Evolutionary conservation across 305 asterid species (phyloP).

Genomic region (Solanum chacoense): DNA sequence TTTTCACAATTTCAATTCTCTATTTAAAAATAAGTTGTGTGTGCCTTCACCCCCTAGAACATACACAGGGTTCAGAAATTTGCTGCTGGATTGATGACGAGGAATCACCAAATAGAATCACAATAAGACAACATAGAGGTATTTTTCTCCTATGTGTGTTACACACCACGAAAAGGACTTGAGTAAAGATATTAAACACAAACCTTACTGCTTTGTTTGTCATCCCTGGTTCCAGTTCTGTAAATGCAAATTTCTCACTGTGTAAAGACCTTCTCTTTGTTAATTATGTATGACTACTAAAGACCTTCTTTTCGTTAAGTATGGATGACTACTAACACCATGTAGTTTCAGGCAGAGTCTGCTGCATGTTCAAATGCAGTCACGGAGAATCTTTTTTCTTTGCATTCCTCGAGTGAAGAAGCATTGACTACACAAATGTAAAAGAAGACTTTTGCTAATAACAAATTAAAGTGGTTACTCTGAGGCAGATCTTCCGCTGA

Average conservation of each 20-base stretch:
- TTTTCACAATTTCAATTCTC: not conserved
- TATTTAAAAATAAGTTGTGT: conserved; percentile 1
- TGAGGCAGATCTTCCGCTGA: not conserved
- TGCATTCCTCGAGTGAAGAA: not conserved
- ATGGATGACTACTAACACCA: not conserved
- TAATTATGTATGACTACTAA: not conserved
- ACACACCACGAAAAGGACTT: not conserved
- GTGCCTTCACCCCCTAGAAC: conserved; percentile 47
- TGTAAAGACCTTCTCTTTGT: not conserved
- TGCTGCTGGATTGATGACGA: conserved; percentile 36
- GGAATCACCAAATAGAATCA: conserved; percentile 18
- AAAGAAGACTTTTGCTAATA: not conserved
- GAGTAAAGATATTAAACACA: not conserved
- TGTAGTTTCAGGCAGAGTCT: conserved; percentile 2
- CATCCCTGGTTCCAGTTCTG: not conserved
- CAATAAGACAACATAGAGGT: not conserved
- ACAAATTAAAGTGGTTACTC: not conserved
- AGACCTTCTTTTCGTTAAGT: not conserved
- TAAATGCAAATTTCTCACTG: not conserved
- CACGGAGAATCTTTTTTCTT: not conserved
- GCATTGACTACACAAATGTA: not conserved
- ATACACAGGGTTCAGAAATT: conserved; percentile 45
- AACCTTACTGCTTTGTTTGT: not conserved
- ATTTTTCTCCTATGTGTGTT: not conserved
- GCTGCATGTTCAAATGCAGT: not conserved